phyloP scores from a whole-genome alignment of 1,139 yeast genomes.

The Pichia sp. region DNA sequence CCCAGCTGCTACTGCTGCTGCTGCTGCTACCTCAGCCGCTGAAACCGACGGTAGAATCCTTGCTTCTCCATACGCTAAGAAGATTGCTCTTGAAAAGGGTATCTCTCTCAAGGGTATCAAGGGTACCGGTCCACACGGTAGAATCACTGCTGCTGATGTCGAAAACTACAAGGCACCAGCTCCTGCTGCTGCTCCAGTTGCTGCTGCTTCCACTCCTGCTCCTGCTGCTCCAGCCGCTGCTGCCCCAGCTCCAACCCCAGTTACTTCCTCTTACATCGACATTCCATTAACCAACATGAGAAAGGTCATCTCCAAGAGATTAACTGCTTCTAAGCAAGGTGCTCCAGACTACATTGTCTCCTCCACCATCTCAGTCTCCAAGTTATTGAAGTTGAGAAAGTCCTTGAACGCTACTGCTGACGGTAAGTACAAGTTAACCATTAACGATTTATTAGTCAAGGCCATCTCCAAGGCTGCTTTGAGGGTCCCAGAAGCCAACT shows the following conservation, averaged over 20 bases:
- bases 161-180: slow-evolving; percentile 54
- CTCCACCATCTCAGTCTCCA: slow-evolving; percentile 81
- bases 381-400: slow-evolving; percentile 88
- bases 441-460: slow-evolving; percentile 91
- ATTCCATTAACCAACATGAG: slow-evolving; percentile 91
- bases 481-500: slow-evolving; percentile 92
- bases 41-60: slow-evolving; percentile 63
- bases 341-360: slow-evolving; percentile 94
- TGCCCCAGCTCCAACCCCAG: slow-evolving; percentile 42
- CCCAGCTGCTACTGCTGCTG: slow-evolving; percentile 14
- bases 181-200: slow-evolving; percentile 36
- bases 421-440: slow-evolving; percentile 88
- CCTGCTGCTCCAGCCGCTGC: slow-evolving; percentile 48
- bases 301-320: slow-evolving; percentile 88
- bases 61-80: slow-evolving; percentile 96
- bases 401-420: slow-evolving; percentile 84
- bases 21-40: slow-evolving; percentile 23
- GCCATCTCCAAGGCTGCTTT: slow-evolving; percentile 88
- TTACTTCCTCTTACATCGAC: slow-evolving; percentile 64
- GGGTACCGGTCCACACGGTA: slow-evolving; percentile 95
- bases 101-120: slow-evolving; percentile 77
- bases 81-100: slow-evolving; percentile 91
- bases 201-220: slow-evolving; percentile 40
- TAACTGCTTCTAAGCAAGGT: slow-evolving; percentile 78
- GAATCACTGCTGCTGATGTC: slow-evolving; percentile 89